These are phyloP conservation scores for Scheffersomyces parashehatae DNA, from an alignment of 1,139 yeast species.

Conservation along the genomic window DNA sequence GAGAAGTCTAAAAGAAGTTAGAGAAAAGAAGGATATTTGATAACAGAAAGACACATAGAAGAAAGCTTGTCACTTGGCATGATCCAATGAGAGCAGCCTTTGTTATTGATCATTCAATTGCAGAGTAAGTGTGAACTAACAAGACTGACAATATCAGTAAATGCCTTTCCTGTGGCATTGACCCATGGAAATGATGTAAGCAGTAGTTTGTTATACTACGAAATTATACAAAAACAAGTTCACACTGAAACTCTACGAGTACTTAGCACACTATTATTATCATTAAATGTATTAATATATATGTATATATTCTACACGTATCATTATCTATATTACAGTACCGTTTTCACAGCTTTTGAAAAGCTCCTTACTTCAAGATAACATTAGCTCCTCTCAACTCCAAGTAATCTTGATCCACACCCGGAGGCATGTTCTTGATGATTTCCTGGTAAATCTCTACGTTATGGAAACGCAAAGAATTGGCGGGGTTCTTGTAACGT, in stretches of 20 bases:
- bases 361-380: conserved; percentile 51
- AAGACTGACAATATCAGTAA: no score
- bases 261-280: no score
- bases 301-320: not conserved
- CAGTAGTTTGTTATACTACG: no score
- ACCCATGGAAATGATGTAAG: no score
- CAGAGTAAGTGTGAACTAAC: no score
- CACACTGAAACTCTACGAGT: no score
- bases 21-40: not conserved
- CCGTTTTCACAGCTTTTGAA: not conserved
- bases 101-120: no score
- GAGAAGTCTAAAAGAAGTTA: not conserved
- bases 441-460: conserved; percentile 82
- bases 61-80: no score
- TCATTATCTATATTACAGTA: not conserved
- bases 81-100: no score
- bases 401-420: conserved; percentile 91
- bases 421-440: conserved; percentile 78
- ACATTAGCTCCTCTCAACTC: conserved; percentile 88
- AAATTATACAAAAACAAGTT: no score
- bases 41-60: no score
- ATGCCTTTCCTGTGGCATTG: no score
- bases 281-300: not conserved
- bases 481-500: conserved; percentile 72
- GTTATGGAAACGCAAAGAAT: conserved; percentile 77